Conservation (phyloP, 495 filamentous ascomycete species). For the Xylaria bambusicola region DNA sequence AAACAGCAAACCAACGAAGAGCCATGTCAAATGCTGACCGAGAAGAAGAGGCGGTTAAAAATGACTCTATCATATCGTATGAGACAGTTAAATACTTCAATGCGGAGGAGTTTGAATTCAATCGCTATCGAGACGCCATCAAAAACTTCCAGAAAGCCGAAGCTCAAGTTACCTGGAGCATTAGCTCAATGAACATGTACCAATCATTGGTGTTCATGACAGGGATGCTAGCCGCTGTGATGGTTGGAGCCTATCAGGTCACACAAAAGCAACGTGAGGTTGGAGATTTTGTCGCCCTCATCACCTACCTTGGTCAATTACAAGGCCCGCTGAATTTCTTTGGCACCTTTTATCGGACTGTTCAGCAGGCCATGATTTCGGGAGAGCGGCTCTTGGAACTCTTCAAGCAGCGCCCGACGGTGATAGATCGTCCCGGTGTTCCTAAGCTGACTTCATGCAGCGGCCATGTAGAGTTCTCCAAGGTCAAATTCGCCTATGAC, state of each 20-base stretch:
- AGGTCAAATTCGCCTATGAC: conserved; percentile 92
- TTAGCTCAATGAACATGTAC: conserved; percentile 90
- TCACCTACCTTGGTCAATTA: conserved; percentile 90
- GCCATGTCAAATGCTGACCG: conserved; percentile 93
- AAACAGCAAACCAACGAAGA: conserved; percentile 83
- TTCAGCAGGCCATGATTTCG: conserved; percentile 96
- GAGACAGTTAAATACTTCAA: conserved; percentile 99
- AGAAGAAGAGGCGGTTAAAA: conserved; percentile 96
- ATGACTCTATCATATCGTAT: conserved; percentile 96
- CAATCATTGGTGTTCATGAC: conserved; percentile 94
- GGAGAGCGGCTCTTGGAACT: conserved; percentile 92
- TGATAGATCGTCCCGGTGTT: conserved; percentile 63
- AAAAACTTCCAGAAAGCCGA: conserved; percentile 81
- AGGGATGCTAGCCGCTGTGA: conserved; percentile 79
- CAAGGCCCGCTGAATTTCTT: conserved; percentile 96
- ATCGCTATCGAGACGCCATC: conserved; percentile 65
- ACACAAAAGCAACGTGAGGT: conserved; percentile 68
- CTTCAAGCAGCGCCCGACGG: conserved; percentile 86
- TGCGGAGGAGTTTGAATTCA: conserved; percentile 90
- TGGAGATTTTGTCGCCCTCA: conserved; percentile 75
- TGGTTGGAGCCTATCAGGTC: conserved; percentile 88
- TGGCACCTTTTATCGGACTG: conserved; percentile 91
- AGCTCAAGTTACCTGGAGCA: conserved; percentile 81
- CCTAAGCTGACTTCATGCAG: conserved; percentile 62
- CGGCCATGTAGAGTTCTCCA: conserved; percentile 80